Conservation (phyloP, 2,329 filamentous ascomycete species). For the Didymella exigua region DNA sequence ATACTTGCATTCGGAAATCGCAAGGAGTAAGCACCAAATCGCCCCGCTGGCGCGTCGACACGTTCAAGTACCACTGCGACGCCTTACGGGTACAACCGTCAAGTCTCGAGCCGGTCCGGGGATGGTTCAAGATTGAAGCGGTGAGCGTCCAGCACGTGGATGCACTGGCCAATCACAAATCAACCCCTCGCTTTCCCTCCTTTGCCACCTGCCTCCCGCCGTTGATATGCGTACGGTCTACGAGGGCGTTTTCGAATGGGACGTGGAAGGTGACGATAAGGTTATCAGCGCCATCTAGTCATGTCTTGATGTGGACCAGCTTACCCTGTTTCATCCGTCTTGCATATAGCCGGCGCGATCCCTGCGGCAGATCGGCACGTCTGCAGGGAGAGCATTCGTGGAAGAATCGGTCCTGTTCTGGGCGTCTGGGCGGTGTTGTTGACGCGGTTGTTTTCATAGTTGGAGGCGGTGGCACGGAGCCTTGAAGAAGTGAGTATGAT, state of each 20-base stretch:
- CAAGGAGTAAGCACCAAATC: not conserved
- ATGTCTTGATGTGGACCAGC: slow-evolving; percentile 15
- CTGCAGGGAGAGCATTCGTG: not conserved
- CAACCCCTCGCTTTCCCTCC: not conserved
- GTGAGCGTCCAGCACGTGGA: not conserved
- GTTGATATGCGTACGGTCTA: not conserved
- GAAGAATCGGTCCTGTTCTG: slow-evolving; percentile 1
- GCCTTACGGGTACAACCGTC: not conserved
- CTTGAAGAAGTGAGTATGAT: not conserved
- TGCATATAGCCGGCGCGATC: slow-evolving; percentile 19
- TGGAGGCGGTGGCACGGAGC: not conserved
- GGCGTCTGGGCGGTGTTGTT: slow-evolving; percentile 7
- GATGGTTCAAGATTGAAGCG: slow-evolving; percentile 2
- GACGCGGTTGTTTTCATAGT: not conserved
- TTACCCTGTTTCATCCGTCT: not conserved
- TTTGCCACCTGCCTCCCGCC: not conserved
- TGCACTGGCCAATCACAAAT: not conserved
- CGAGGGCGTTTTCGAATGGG: not conserved
- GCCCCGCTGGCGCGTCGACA: not conserved
- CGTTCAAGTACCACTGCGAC: not conserved
- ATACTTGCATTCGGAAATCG: not conserved
- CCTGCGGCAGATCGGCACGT: not conserved
- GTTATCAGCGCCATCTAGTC: slow-evolving; percentile 29
- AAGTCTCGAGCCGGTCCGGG: not conserved
- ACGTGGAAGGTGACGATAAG: slow-evolving; percentile 31